Base-by-base conservation (phyloP, 2,329 filamentous ascomycete species). In the Xenosphaeropsis pyriputrescens region DNA sequence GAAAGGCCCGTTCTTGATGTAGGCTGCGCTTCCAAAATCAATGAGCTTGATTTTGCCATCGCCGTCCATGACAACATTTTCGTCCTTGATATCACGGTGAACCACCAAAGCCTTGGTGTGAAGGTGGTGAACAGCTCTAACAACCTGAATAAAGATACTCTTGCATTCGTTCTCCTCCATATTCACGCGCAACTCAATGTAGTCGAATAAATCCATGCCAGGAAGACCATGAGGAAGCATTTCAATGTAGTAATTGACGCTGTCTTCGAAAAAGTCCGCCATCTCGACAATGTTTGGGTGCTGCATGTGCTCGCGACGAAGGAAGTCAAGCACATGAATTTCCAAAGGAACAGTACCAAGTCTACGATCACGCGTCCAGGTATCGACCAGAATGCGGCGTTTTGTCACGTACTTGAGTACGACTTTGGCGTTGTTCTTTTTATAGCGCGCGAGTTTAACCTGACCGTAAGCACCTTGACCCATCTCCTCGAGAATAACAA, bases 401-500 rank as follows among this genome's bases (percentile, higher is more conserved):
- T 98, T 98, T 5, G 91, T 96, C 36, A 98, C 91, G 56, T 93
- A 98, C 58, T 98, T 98, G 53, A 98, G 71, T 15, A 98, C 89
- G 44, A 93, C 82, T 59, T 93, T 94, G 55, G 79, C 82, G 37
- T 73, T 65, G 37, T 71, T 75, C 50, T 78, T 75, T 61, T 88
- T 93, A 62, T 91, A 82, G 19, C 88, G 76, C 37, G 84, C 89
- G 35, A 98, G 70, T 57, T 98, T 98, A 41, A 98, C 91, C 59
- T 98, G 89, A 2, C 91, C 91, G 55, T 98, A 98, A 1, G 91
- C 91, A 31, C 91, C 91, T 60, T 95, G 86, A 4, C 91, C 91
- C 89, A 98, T 96, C 43, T 98, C 91, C 59, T 98, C 91, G 11
- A 98, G 65, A 42, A 98, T 89, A 32, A 79, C 70, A 56, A 94